Evolutionary conservation across 2,329 filamentous ascomycete genomes (phyloP), one percentile per base, ranked within the genome.

Genomic region (Fusarium cyanostomum): DNA sequence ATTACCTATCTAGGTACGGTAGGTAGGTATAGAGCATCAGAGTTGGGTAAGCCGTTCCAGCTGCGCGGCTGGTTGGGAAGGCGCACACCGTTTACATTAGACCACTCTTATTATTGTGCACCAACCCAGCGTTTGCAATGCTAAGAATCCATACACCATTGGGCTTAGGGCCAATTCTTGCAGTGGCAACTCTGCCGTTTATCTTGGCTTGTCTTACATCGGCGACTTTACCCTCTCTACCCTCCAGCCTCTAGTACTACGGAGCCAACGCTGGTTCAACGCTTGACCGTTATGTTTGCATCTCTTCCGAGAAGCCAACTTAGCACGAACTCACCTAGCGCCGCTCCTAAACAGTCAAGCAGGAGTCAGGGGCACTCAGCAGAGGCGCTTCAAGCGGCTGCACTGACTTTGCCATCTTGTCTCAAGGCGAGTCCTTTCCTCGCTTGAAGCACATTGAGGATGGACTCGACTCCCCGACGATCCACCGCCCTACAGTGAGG

Each of bases 261-360:
- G 53, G 64, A 64, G 54, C 41, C 55, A 63, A 42, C 21, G 42
- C 27, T 51, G 37, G 44, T 39, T 39, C 18, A 58, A 68, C 59
- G 53, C 48, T 68, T 50, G 57, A 62, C 58, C 63, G 68, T 70
- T 70, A 39, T 49, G 57, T 59, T 66, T 57, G 61, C 53, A 57
- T 52, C 44, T 48, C 37, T 52, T 49, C 41, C 44, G 33, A 56
- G 37, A 51, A 55, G 49, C 48, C 48, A 52, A 35, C 33, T 42
- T 21, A 42, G 27, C 42, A 21, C n/a, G 30, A 52, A 52, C 56
- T 62, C 41, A 41, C 49, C 26, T 54, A 62, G 43, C 30, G 46
- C 43, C 37, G 49, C 48, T 59, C 37, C 33, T 49, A 16, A 21
- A 28, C 35, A 42, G 33, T 60, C 26, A 31, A 56, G 45, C 46